Evolutionary conservation across 805 yeast species (phyloP), one percentile per base, ranked within the genome.

Genomic region (Maudiozyma pseudohumilis): DNA sequence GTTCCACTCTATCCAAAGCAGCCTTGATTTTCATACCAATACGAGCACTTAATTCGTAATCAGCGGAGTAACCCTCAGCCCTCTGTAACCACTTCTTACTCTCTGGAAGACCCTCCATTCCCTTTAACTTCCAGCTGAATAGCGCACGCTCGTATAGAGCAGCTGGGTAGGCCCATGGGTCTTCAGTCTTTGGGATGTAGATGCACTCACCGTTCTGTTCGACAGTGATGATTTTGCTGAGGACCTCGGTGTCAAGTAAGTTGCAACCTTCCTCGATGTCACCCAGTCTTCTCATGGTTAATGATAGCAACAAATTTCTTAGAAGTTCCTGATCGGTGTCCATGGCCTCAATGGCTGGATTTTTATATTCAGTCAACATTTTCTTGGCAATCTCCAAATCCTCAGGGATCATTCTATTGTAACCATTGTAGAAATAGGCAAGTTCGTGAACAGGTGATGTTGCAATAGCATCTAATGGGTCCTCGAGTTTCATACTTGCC

Each of bases 351-450:
- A 63, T 51, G 2, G 69, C 58, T 10, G 65, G 51, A 39, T 61
- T 50, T 2, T 66, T 59, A 50, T 70, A 85, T 2, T 74, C 77
- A 1, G 53, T 46, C 40, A 87, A 59, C 41, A 75, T 52, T 36
- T 66, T 64, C 40, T 74, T 60, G 0, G 88, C 65, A 20, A 70
- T 47, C 34, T 69, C 62, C 39, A 88, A 66, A 34, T 76, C 69
- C 15, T 65, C 68, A 30, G 64, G 61, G 1, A 82, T 70, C 96
- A 88, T 88, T 50, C 95, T 69, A 51, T 80, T 78, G 55, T 78
- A 88, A 0, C 95, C 96, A 53, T 85, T 86, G 89, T 95, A 88
- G 59, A 88, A 86, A 56, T 88, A 89, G 10, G 77, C 65, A 41
- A 86, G 61, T 62, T 88, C 96, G 52, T 82, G 94, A 26, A 81